Base-by-base conservation (phyloP, 768 basidiomycete genomes). In the Xerocomus brunneocitrinus region DNA sequence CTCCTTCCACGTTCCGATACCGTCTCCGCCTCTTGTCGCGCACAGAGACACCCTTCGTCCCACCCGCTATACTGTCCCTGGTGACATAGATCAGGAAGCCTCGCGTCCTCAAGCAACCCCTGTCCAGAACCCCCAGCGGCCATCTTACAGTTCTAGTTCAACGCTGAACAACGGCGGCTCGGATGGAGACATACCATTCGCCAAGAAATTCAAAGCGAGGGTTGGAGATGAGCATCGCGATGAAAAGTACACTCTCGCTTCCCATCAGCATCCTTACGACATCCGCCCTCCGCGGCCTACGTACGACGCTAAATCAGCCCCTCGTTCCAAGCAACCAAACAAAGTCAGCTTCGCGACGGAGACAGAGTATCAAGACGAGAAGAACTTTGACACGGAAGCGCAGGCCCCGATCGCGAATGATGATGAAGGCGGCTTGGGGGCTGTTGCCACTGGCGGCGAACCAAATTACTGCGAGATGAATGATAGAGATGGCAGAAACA, bases 181-280 rank as follows among this genome's bases (percentile, higher is more conserved):
- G 5, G 64, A 68, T n/a, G 56, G 52, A 9, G 62, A 62, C 19
- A 22, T 53, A 45, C 56, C 27, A 27, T 58, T 58, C 13, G 60
- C 54, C 49, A 58, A 52, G 48, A 58, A 55, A 5, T 49, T 62
- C 22, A 32, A 35, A 13, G 9, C 55, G 10, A 62, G 40, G 49
- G 50, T 56, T 22, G 47, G 57, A 55, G 39, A 51, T 6, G 52
- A 64, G 27, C 67, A 72, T 24, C 52, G 64, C n/a, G 62, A 75
- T 50, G 65, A 69, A 55, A 75, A 69, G 62, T 80, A 73, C 52
- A 74, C 80, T 0, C 63, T 82, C 42, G 78, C 81, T 16, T 81
- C 82, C 4, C 79, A 82, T 68, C 70, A 75, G 46, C 82, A 85
- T 56, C 83, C 84, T 9, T 77, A 83, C 57, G 81, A 84, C 43